Conservation (phyloP, 2,329 filamentous ascomycete genomes). For the Trichophyton equinum region DNA sequence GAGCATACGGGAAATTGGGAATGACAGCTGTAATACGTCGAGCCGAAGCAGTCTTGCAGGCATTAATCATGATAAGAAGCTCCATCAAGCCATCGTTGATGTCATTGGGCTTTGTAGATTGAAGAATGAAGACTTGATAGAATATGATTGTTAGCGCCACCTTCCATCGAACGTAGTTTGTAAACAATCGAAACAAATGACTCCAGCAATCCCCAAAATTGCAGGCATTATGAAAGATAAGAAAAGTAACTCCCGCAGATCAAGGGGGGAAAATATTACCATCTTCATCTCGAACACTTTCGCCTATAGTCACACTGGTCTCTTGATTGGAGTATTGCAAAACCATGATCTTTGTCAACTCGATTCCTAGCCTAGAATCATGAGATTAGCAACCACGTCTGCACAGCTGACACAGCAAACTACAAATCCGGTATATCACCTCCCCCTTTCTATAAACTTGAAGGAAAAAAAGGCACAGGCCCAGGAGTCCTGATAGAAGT, state of each 20-base stretch:
- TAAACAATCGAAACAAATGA: not conserved
- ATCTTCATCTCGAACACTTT: slow-evolving; percentile 94
- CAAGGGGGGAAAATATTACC: slow-evolving; percentile 35
- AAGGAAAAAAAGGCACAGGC: not conserved
- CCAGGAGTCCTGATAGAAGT: not conserved
- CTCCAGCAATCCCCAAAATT: not conserved
- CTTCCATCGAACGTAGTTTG: not conserved
- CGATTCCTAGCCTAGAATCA: slow-evolving; percentile 46
- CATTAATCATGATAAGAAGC: slow-evolving; percentile 94
- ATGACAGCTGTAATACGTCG: slow-evolving; percentile 90
- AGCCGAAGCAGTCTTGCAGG: slow-evolving; percentile 73
- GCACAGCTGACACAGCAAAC: not conserved
- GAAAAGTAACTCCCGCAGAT: not conserved
- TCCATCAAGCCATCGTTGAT: slow-evolving; percentile 99
- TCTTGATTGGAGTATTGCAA: slow-evolving; percentile 54
- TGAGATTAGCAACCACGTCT: slow-evolving; percentile 10
- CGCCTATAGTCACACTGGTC: slow-evolving; percentile 70
- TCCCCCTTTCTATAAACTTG: not conserved
- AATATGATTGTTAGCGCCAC: slow-evolving; percentile 4
- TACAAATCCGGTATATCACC: not conserved
- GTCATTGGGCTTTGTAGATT: slow-evolving; percentile 87
- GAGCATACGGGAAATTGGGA: slow-evolving; percentile 90
- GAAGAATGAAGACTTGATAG: slow-evolving; percentile 71
- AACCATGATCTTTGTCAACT: slow-evolving; percentile 56
- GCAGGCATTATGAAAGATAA: not conserved